phyloP scores from a whole-genome alignment of 2,329 filamentous ascomycete species.

The Claviceps pusilla region DNA sequence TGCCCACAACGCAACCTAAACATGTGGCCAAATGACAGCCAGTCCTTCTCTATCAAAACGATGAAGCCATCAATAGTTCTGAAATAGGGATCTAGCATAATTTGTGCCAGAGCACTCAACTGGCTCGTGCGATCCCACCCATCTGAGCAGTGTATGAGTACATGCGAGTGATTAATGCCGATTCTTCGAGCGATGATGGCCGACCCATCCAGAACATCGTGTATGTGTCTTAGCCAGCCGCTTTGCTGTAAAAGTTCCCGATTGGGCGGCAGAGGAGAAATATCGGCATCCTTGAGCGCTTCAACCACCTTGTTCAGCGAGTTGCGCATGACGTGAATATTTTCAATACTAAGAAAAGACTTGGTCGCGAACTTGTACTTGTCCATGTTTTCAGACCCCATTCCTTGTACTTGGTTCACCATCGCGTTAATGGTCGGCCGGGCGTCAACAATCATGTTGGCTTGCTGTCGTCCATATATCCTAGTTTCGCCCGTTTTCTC shows the following conservation, averaged over 20 bases:
- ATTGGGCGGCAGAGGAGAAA: constrained; percentile 69
- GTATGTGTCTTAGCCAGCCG: constrained; percentile 82
- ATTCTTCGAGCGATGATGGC: constrained; percentile 74
- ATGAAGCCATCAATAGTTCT: constrained; percentile 91
- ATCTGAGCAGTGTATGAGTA: constrained; percentile 93
- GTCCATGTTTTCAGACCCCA: constrained; percentile 95
- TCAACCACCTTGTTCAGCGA: constrained; percentile 80
- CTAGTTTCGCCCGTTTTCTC: constrained; percentile 46
- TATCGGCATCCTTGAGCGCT: constrained; percentile 80
- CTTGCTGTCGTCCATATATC: constrained; percentile 83
- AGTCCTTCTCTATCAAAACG: constrained; percentile 89
- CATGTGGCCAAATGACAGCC: constrained; percentile 95
- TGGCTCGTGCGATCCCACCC: constrained; percentile 97
- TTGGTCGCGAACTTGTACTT: constrained; percentile 88
- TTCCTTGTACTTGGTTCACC: constrained; percentile 83
- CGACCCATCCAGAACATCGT: constrained; percentile 68
- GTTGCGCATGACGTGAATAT: constrained; percentile 94
- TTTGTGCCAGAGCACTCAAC: constrained; percentile 75
- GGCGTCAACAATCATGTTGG: constrained; percentile 90
- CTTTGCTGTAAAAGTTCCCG: constrained; percentile 69
- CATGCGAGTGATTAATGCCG: constrained; percentile 84
- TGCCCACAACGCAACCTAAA: constrained; percentile 85
- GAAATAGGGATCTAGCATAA: constrained; percentile 92
- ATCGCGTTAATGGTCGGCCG: constrained; percentile 86
- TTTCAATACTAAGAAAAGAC: constrained; percentile 88